Percentiles rank a stretch among this genome's conserved stretches.
Evolutionary conservation across 2,329 filamentous ascomycete genomes (phyloP).

Genomic region (Ophiocordyceps sinensis): DNA sequence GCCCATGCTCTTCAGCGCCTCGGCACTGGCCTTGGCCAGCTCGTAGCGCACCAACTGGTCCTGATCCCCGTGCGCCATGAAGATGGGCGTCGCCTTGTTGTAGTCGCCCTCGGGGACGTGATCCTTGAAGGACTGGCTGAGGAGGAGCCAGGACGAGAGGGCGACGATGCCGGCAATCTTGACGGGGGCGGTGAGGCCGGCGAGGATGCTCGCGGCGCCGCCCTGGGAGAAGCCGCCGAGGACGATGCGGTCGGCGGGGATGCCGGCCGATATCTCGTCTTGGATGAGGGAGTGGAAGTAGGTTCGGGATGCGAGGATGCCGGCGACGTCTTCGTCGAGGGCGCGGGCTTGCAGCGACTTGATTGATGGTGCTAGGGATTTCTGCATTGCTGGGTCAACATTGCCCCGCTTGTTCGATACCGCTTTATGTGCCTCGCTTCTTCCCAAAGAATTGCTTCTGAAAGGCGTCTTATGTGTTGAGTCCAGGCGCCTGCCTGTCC

Average conservation of each 20-base stretch:
- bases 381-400: constrained; percentile 8
- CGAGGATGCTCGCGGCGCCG: constrained; percentile 69
- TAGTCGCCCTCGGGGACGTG: constrained; percentile 22
- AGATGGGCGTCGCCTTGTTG: constrained; percentile 61
- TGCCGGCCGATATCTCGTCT: constrained; percentile 63
- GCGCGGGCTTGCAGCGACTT: constrained; percentile 13
- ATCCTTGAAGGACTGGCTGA: constrained; percentile 32
- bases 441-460: background rate
- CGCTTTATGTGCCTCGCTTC: too few relatives aligned
- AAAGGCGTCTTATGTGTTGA: background rate
- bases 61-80: constrained; percentile 74
- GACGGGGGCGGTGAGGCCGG: constrained; percentile 54
- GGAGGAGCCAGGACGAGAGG: constrained; percentile 66
- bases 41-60: constrained; percentile 59
- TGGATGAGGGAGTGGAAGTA: constrained; percentile 69
- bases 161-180: constrained; percentile 76
- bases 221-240: constrained; percentile 76
- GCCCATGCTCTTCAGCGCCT: constrained; percentile 53
- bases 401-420: too few relatives aligned
- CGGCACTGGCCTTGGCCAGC: constrained; percentile 53
- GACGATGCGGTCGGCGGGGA: constrained; percentile 67
- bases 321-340: constrained; percentile 48
- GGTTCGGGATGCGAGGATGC: constrained; percentile 43
- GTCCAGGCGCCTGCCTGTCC: background rate
- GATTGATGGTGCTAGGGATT: constrained; percentile 18